These are phyloP conservation scores for Tulasnella sp. DNA, from an alignment of 768 basidiomycete species.

Conservation along the genomic window DNA sequence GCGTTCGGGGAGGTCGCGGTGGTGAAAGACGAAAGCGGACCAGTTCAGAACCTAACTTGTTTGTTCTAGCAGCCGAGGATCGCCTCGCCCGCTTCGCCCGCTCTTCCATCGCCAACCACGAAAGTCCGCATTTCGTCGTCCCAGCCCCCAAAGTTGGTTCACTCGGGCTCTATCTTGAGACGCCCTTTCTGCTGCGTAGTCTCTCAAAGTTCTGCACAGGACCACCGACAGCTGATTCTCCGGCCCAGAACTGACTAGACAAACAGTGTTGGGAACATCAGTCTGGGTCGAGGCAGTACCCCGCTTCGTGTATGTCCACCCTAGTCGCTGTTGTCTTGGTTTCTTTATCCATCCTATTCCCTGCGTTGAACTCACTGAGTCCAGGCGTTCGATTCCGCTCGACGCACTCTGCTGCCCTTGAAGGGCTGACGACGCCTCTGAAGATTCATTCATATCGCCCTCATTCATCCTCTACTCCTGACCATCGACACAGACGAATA, in stretches of 20 bases:
- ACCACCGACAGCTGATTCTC: too few relatives aligned
- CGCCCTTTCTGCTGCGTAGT: background rate
- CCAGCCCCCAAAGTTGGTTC: background rate
- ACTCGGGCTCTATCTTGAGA: background rate
- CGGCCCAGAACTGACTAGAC: too few relatives aligned
- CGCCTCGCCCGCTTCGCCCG: background rate
- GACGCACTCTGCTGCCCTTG: too few relatives aligned
- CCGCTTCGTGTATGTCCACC: too few relatives aligned
- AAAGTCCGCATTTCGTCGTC: background rate
- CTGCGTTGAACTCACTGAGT: background rate
- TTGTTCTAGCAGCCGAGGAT: background rate
- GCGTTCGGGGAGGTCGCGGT: conserved; percentile 8
- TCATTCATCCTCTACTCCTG: too few relatives aligned
- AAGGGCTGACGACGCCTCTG: too few relatives aligned
- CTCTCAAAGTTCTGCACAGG: too few relatives aligned
- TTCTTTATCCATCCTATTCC: background rate
- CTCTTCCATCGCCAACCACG: background rate
- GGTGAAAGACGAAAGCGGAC: background rate
- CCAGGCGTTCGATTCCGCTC: background rate
- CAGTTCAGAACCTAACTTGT: conserved; percentile 7
- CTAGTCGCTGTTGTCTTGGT: background rate
- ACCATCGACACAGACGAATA: too few relatives aligned
- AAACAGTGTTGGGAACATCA: too few relatives aligned
- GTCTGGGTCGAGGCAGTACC: too few relatives aligned
- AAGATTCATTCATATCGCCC: too few relatives aligned